Evolutionary conservation across 306 rosid genomes (phyloP).

Genomic region (Cicer bijugum): DNA sequence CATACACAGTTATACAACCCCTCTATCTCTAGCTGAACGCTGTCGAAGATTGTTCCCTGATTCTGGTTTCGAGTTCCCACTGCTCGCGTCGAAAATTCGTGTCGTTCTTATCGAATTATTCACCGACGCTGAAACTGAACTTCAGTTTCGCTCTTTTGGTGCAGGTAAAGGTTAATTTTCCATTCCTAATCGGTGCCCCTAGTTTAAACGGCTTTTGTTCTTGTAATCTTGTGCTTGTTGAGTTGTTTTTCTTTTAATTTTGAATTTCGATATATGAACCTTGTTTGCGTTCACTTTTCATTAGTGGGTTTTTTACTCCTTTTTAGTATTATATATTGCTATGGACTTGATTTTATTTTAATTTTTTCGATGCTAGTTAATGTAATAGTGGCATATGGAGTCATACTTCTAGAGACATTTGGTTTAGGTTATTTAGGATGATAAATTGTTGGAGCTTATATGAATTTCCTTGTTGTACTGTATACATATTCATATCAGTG

Average conservation of each 20-base stretch:
- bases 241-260: conserved; percentile 4
- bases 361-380: neutral
- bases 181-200: conserved; percentile 5
- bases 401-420: neutral
- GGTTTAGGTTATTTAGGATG: conserved; percentile 19
- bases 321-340: conserved; percentile 3
- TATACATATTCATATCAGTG: conserved; percentile 3
- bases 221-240: conserved; percentile 25
- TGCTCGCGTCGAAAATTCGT: conserved; percentile 7
- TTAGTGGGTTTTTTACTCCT: neutral
- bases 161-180: conserved; percentile 41
- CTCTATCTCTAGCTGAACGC: conserved; percentile 12
- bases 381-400: conserved; percentile 11
- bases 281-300: neutral
- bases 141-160: conserved; percentile 15
- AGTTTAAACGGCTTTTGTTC: conserved; percentile 6
- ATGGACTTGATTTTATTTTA: neutral
- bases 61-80: conserved; percentile 34
- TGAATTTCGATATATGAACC: neutral
- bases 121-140: conserved; percentile 32
- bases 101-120: conserved; percentile 33
- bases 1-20: neutral
- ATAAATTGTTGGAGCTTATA: conserved; percentile 1
- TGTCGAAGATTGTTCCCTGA: neutral
- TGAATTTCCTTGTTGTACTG: conserved; percentile 27